Conservation (phyloP, 2,329 filamentous ascomycete genomes). For the Pyricularia sp. region DNA sequence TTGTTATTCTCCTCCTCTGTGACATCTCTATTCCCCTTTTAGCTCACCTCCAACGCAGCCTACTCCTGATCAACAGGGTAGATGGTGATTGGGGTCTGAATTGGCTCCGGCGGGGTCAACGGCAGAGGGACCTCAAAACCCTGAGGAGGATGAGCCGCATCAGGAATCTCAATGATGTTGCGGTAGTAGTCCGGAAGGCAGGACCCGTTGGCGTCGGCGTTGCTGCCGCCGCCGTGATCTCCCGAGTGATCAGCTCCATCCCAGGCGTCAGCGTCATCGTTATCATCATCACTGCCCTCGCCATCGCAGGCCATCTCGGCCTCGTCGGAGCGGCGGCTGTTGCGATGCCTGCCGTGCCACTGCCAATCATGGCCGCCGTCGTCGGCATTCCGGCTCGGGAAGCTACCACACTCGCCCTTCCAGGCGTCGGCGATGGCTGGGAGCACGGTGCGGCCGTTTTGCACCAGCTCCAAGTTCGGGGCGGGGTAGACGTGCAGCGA, state of each 20-base stretch:
- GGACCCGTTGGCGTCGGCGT: neutral
- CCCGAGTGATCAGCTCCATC: neutral
- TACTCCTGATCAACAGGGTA: neutral
- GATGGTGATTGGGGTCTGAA: neutral
- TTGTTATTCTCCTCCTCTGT: too few species aligned
- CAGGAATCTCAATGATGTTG: conserved; percentile 15
- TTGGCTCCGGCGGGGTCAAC: neutral
- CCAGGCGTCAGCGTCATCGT: neutral
- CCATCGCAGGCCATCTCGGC: neutral
- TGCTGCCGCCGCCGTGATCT: neutral
- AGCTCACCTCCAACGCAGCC: too few species aligned
- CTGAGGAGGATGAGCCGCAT: conserved; percentile 15
- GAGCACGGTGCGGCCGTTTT: conserved; percentile 12
- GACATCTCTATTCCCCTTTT: too few species aligned
- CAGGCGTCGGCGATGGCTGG: conserved; percentile 11
- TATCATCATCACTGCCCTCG: neutral
- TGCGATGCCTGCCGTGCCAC: neutral
- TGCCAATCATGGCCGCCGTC: neutral
- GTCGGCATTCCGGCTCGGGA: neutral
- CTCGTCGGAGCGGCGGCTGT: neutral
- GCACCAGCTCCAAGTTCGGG: conserved; percentile 14
- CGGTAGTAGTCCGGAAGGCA: conserved; percentile 13
- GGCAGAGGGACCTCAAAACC: conserved; percentile 7
- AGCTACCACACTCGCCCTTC: conserved; percentile 5
- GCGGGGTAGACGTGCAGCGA: conserved; percentile 13